Conservation (phyloP, 2,329 filamentous ascomycete genomes). For the Celoporthe dispersa region DNA sequence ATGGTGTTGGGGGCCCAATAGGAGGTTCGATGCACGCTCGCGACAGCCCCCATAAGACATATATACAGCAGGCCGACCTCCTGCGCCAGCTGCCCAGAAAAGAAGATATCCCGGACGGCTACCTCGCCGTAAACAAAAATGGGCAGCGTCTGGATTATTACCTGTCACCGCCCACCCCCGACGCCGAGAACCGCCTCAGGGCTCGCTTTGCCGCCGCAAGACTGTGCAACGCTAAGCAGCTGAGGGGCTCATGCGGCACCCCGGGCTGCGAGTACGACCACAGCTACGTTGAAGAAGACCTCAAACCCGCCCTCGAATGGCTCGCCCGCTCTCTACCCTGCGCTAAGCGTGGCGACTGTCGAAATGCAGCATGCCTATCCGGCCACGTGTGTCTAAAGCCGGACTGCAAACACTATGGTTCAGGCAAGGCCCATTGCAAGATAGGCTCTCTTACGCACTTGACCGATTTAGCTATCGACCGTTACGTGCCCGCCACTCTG, state of each 20-base stretch:
- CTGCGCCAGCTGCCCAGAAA: slow-evolving; percentile 33
- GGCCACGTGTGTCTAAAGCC: slow-evolving; percentile 41
- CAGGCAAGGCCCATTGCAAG: slow-evolving; percentile 39
- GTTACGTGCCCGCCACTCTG: slow-evolving; percentile 9
- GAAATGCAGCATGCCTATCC: slow-evolving; percentile 34
- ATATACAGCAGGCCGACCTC: slow-evolving; percentile 19
- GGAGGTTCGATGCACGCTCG: slow-evolving; percentile 10
- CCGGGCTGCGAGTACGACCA: slow-evolving; percentile 39
- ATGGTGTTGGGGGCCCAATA: slow-evolving; percentile 19
- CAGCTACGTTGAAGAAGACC: slow-evolving; percentile 33
- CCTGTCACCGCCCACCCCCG: slow-evolving; percentile 31
- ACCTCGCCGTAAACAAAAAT: slow-evolving; percentile 36
- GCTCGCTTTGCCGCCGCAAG: slow-evolving; percentile 32
- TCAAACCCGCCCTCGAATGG: slow-evolving; percentile 35
- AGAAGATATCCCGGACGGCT: slow-evolving; percentile 35
- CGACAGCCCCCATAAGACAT: slow-evolving; percentile 18
- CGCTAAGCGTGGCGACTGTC: slow-evolving; percentile 35
- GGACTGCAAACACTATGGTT: slow-evolving; percentile 38
- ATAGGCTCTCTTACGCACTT: slow-evolving; percentile 33
- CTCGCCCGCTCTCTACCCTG: slow-evolving; percentile 39
- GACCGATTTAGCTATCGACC: slow-evolving; percentile 30
- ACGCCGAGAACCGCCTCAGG: slow-evolving; percentile 32
- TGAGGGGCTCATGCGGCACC: slow-evolving; percentile 34
- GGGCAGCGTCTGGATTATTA: slow-evolving; percentile 38
- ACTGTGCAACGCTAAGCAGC: slow-evolving; percentile 30